Conservation (phyloP, 805 yeast species). For the Hanseniaspora meyeri region DNA sequence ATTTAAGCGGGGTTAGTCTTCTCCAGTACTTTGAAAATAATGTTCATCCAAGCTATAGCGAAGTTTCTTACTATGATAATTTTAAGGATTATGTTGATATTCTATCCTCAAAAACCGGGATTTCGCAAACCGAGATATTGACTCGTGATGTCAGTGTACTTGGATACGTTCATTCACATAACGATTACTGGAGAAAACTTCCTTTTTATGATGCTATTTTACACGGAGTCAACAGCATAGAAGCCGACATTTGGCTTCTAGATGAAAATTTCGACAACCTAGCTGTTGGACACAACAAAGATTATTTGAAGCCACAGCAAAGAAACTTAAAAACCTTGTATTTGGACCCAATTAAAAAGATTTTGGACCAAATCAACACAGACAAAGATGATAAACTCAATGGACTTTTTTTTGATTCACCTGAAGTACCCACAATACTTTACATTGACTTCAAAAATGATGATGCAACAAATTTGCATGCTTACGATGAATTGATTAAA, state of each 20-base stretch:
- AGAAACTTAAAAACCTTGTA: slow-evolving; percentile 41
- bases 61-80: slow-evolving; percentile 1
- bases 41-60: background rate
- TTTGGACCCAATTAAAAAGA: slow-evolving; percentile 37
- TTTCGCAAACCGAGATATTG: slow-evolving; percentile 18
- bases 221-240: slow-evolving; percentile 45
- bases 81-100: background rate
- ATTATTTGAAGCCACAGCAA: slow-evolving; percentile 31
- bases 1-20: background rate
- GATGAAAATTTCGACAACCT: slow-evolving; percentile 28
- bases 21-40: slow-evolving; percentile 1
- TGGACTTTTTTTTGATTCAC: slow-evolving; percentile 36
- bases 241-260: slow-evolving; percentile 52
- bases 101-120: background rate
- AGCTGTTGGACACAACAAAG: slow-evolving; percentile 52
- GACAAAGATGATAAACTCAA: slow-evolving; percentile 17
- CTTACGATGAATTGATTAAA: slow-evolving; percentile 36
- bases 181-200: slow-evolving; percentile 50
- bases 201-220: slow-evolving; percentile 48
- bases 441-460: slow-evolving; percentile 47
- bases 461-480: slow-evolving; percentile 29
- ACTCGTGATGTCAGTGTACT: slow-evolving; percentile 21
- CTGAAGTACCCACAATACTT: slow-evolving; percentile 42
- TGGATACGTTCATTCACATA: slow-evolving; percentile 46
- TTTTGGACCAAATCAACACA: slow-evolving; percentile 39